Evolutionary conservation across 2,329 filamentous ascomycete species (phyloP).

Genomic region (Xylariales sp.): DNA sequence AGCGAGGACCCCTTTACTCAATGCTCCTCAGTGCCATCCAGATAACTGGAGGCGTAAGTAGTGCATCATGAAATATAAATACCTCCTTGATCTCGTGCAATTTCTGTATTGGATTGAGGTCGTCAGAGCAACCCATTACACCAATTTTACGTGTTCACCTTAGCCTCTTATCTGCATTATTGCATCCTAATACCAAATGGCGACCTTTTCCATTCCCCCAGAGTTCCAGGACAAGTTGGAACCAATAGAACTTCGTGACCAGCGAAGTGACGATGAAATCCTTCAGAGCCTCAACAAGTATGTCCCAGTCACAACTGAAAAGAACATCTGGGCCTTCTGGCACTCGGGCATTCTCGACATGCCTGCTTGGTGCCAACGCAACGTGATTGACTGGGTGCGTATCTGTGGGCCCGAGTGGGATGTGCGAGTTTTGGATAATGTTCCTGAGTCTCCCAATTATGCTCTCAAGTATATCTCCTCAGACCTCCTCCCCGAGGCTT

Average conservation of each 20-base stretch:
- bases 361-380: conserved; percentile 28
- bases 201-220: conserved; percentile 7
- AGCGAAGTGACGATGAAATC: conserved; percentile 15
- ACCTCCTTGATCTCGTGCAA: no score
- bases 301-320: conserved; percentile 27
- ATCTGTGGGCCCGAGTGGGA: conserved; percentile 30
- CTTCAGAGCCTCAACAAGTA: conserved; percentile 8
- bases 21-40: no score
- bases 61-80: no score
- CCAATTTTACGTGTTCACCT: no score
- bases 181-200: no score
- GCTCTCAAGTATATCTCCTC: conserved; percentile 28
- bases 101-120: no score
- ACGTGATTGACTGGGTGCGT: conserved; percentile 33
- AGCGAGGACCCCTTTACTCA: no score
- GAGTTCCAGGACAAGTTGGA: conserved; percentile 13
- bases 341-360: conserved; percentile 28
- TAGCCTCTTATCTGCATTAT: no score
- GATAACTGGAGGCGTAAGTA: no score
- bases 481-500: conserved; percentile 32
- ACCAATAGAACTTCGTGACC: conserved; percentile 8
- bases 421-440: conserved; percentile 33
- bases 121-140: no score
- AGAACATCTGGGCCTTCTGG: conserved; percentile 41
- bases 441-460: conserved; percentile 29